Evolutionary conservation across 768 basidiomycete species (phyloP).

Genomic region (Suillus discolor): DNA sequence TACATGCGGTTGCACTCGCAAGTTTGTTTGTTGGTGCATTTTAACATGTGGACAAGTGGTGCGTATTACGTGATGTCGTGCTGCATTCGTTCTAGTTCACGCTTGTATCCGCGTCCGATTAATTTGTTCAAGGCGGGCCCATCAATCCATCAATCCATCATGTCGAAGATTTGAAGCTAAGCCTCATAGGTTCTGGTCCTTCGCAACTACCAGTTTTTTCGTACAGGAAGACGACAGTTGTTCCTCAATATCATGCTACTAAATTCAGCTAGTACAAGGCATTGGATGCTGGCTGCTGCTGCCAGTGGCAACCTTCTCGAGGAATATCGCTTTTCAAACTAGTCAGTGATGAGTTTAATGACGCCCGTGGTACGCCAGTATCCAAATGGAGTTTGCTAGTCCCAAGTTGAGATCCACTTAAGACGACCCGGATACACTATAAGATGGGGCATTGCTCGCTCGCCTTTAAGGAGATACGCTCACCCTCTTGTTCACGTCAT

Average conservation of each 20-base stretch:
- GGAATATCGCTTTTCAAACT: background rate
- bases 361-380: background rate
- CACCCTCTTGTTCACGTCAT: background rate
- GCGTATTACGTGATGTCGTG: background rate
- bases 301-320: background rate
- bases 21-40: background rate
- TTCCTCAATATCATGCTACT: background rate
- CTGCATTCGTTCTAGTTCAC: background rate
- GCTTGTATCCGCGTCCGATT: background rate
- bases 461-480: background rate
- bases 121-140: too few relatives aligned
- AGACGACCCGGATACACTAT: background rate
- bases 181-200: background rate
- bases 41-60: background rate
- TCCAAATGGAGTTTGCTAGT: slow-evolving; percentile 1
- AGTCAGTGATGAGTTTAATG: background rate
- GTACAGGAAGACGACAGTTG: background rate
- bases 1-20: background rate
- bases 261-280: background rate
- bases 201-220: background rate
- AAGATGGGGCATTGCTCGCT: background rate
- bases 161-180: background rate
- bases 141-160: too few relatives aligned
- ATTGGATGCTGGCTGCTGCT: background rate
- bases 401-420: background rate